phyloP scores from a whole-genome alignment of 495 filamentous ascomycete species.

The Penicillium cinerascens region DNA sequence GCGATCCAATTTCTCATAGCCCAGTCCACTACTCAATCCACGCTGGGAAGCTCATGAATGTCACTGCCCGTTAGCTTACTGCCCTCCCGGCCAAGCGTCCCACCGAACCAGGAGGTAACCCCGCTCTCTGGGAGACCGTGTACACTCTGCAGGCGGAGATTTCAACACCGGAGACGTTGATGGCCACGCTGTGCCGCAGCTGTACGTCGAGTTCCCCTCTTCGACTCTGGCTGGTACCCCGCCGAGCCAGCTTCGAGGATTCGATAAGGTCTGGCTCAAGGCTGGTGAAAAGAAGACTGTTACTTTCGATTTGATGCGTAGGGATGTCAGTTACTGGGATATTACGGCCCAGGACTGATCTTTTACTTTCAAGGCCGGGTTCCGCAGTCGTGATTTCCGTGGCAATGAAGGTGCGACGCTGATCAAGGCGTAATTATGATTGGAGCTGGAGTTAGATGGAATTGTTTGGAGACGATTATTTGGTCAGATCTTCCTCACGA shows the following conservation, averaged over 20 bases:
- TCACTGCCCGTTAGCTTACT: too few species aligned
- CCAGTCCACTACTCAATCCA: too few species aligned
- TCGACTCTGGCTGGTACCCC: slow-evolving; percentile 5
- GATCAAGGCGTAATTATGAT: not conserved
- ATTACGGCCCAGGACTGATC: slow-evolving; percentile 51
- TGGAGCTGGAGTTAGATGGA: too few species aligned
- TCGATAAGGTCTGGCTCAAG: slow-evolving; percentile 51
- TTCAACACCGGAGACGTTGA: slow-evolving; percentile 11
- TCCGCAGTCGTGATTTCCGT: slow-evolving; percentile 15
- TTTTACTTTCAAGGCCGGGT: slow-evolving; percentile 22
- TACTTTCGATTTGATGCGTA: slow-evolving; percentile 52
- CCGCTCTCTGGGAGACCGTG: slow-evolving; percentile 56
- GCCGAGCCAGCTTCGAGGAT: slow-evolving; percentile 49
- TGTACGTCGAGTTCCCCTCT: slow-evolving; percentile 50
- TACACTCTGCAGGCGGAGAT: slow-evolving; percentile 43
- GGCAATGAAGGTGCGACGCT: not conserved
- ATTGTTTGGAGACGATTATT: too few species aligned
- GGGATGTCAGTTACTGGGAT: slow-evolving; percentile 65
- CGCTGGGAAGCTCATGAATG: too few species aligned
- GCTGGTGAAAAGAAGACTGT: slow-evolving; percentile 42
- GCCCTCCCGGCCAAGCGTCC: slow-evolving; percentile 2
- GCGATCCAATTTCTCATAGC: too few species aligned
- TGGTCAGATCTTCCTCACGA: too few species aligned
- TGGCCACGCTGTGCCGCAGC: slow-evolving; percentile 57
- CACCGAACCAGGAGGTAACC: slow-evolving; percentile 39